Evolutionary conservation across 2,329 filamentous ascomycete genomes (phyloP), one percentile per base, ranked within the genome.

Genomic region (Cercospora sp.): DNA sequence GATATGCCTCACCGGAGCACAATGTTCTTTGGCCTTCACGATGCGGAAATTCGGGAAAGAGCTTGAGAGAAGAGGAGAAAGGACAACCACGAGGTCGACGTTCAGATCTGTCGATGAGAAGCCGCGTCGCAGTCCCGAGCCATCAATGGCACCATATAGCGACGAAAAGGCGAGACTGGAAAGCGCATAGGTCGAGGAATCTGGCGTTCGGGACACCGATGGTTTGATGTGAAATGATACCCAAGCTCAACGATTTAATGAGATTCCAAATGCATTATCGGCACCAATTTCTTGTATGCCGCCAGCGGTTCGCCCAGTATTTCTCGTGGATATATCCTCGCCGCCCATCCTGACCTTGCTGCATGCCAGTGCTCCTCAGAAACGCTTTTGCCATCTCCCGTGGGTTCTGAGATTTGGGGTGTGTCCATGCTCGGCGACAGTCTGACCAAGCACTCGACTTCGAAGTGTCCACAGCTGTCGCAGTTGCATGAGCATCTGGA

Each of bases 401-500:
- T 64, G 36, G 64, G 64, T 60, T 68, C 65, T 30, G 62, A 55
- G 48, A 63, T 60, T 12, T 66, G 66, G 23, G 64, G 62, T 5
- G 61, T 60, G 42, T 67, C 65, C 62, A 67, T 40, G 26, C 60
- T 58, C 57, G 63, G 63, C 48, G 68, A 65, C 20, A 73, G 18
- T n/a, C 72, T 59, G 31, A 74, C 60, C 33, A 71, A 64, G 64
- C 71, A 74, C 5, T 60, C 23, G 16, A 74, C 67, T 26, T 63
- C 59, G 31, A 69, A 72, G 45, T 74, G 72, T 3, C 68, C 68
- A 45, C 72, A 74, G 45, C 67, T 68, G 31, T 70, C 64, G 42
- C 72, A 74, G 5, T 64, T 69, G 55, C 71, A 74, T 7, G 40
- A 33, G 60, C 71, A 71, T n/a, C 65, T 60, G 10, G 42, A 30